phyloP scores from a whole-genome alignment of 2,329 filamentous ascomycete species.

The Aspergillus pseudoterreus region DNA sequence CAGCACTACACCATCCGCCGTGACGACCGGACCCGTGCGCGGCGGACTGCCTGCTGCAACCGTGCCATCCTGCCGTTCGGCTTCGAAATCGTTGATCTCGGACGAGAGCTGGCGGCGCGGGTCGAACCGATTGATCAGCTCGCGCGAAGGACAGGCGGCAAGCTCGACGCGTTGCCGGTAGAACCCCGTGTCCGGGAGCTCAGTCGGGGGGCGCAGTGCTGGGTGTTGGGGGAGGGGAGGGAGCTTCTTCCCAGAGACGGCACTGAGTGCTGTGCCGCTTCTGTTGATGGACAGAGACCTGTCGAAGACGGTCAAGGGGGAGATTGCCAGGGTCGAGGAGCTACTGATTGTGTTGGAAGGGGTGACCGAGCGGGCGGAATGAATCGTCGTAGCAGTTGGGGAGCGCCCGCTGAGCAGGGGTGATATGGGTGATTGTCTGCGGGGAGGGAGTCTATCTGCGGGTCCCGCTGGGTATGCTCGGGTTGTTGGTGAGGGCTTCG shows the following conservation, averaged over 20 bases:
- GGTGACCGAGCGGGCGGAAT: not conserved
- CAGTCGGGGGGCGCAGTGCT: conserved; percentile 10
- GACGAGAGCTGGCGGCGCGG: conserved; percentile 12
- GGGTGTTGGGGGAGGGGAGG: not conserved
- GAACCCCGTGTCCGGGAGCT: conserved; percentile 28
- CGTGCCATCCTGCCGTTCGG: not conserved
- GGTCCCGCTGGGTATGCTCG: not conserved
- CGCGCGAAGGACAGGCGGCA: conserved; percentile 18
- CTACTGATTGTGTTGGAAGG: not conserved
- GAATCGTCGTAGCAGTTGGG: not conserved
- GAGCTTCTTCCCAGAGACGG: not conserved
- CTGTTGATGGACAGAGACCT: not conserved
- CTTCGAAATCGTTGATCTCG: not conserved
- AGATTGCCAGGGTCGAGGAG: not conserved
- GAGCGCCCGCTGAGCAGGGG: not conserved
- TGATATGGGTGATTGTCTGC: not conserved
- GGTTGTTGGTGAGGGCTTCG: not conserved
- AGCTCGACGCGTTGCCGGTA: conserved; percentile 24
- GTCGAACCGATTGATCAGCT: conserved; percentile 24
- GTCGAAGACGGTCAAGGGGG: not conserved
- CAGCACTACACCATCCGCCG: conserved; percentile 25
- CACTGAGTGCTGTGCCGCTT: not conserved
- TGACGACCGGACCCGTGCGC: conserved; percentile 15
- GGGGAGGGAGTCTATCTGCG: not conserved
- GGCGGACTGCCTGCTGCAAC: not conserved